Evolutionary conservation across 208 protist genomes (phyloP).

Genomic region (Trypanosoma rangeli): DNA sequence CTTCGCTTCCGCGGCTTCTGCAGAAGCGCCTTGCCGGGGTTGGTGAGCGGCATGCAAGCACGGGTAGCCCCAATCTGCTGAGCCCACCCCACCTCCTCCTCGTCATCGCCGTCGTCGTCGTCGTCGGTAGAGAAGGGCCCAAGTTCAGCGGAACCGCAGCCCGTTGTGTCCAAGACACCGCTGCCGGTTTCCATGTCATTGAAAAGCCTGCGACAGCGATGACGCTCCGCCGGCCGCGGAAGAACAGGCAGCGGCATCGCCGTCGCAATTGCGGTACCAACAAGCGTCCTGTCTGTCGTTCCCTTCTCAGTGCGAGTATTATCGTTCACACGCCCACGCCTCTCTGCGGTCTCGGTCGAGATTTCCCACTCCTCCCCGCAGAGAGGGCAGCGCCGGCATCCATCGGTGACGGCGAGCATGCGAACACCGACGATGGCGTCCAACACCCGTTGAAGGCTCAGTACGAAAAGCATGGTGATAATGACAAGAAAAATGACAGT

Average conservation of each 20-base stretch:
- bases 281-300: neutral
- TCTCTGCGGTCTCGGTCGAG: slow-evolving; percentile 14
- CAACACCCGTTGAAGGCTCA: slow-evolving; percentile 44
- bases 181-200: no score
- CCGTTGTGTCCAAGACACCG: neutral
- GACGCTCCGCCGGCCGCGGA: no score
- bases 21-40: neutral
- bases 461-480: slow-evolving; percentile 25
- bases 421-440: slow-evolving; percentile 52
- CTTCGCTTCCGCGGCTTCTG: neutral
- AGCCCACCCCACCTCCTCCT: slow-evolving; percentile 10
- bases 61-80: no score
- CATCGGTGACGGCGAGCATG: slow-evolving; percentile 50
- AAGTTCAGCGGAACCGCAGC: neutral
- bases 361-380: slow-evolving; percentile 50
- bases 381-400: slow-evolving; percentile 53
- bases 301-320: neutral
- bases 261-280: neutral
- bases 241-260: neutral
- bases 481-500: slow-evolving; percentile 24
- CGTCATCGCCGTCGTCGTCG: slow-evolving; percentile 15
- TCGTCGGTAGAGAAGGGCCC: slow-evolving; percentile 4
- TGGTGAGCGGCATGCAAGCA: no score
- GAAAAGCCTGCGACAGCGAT: no score
- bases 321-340: neutral